Conservation (phyloP, 2,329 filamentous ascomycete species). For the Ophiostoma quercus region DNA sequence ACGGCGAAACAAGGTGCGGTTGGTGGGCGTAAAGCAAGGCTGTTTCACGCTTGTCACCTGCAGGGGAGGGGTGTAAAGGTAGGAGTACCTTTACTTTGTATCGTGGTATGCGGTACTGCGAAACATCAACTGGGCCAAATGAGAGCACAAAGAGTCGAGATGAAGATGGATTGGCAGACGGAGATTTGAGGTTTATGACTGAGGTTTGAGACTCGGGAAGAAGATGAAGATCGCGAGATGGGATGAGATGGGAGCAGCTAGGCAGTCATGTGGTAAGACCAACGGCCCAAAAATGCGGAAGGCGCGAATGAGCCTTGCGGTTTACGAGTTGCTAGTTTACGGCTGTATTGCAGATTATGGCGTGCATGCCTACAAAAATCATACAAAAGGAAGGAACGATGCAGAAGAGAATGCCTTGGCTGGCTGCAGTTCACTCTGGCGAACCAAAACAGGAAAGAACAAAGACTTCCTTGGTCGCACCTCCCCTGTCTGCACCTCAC, state of each 20-base stretch:
- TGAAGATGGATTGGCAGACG: neutral
- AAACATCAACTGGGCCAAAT: neutral
- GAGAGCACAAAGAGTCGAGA: constrained; percentile 1
- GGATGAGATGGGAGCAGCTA: neutral
- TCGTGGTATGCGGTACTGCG: neutral
- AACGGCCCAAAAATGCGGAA: neutral
- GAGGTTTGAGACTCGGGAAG: neutral
- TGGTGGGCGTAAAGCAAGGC: neutral
- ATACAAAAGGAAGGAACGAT: neutral
- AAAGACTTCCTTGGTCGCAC: constrained; percentile 2
- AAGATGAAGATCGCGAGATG: neutral
- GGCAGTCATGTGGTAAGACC: neutral
- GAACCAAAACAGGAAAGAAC: constrained; percentile 11
- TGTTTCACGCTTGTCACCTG: constrained; percentile 20
- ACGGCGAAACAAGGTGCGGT: neutral
- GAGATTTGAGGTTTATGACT: neutral
- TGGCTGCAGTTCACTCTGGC: neutral
- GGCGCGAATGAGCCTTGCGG: neutral
- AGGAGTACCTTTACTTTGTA: neutral
- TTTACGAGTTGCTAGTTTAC: neutral
- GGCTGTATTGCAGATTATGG: neutral
- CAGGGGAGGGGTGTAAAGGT: constrained; percentile 3
- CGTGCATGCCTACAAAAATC: neutral
- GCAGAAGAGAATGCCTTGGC: constrained; percentile 7
- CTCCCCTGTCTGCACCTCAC: constrained; percentile 5